Evolutionary conservation across 495 filamentous ascomycete species (phyloP).

Genomic region (Xylaria flabelliformis): DNA sequence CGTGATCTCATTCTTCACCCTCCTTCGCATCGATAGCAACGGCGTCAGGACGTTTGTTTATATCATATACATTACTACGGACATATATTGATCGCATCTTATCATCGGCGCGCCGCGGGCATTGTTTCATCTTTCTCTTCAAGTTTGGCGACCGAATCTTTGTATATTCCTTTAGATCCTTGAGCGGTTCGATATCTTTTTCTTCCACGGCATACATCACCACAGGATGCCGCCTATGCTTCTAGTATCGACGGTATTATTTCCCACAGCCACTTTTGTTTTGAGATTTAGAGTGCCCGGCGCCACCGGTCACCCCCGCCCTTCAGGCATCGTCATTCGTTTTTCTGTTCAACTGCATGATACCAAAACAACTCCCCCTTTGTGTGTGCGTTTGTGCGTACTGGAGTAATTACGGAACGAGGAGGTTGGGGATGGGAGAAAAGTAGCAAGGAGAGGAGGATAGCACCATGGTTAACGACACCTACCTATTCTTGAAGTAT

Average conservation of each 20-base stretch:
- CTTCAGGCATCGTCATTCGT: slow-evolving; percentile 8
- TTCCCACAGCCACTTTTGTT: neutral
- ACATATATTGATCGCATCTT: slow-evolving; percentile 25
- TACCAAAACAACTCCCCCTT: slow-evolving; percentile 12
- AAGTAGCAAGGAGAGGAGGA: neutral
- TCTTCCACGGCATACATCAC: neutral
- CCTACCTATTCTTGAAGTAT: neutral
- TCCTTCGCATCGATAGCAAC: slow-evolving; percentile 36
- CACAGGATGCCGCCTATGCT: neutral
- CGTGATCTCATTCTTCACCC: slow-evolving; percentile 30
- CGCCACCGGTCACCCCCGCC: slow-evolving; percentile 15
- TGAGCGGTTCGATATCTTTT: neutral
- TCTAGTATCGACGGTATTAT: neutral
- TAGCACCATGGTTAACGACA: neutral
- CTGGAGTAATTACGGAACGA: neutral
- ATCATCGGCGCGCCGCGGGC: slow-evolving; percentile 11
- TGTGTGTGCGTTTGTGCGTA: neutral
- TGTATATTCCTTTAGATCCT: slow-evolving; percentile 17
- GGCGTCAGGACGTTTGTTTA: slow-evolving; percentile 38
- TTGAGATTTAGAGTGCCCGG: slow-evolving; percentile 20
- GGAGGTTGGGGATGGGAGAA: neutral
- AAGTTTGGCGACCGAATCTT: neutral
- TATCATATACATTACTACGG: slow-evolving; percentile 36
- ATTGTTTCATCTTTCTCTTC: neutral
- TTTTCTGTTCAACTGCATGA: slow-evolving; percentile 15